phyloP scores from a whole-genome alignment of 2,329 filamentous ascomycete genomes.

The Chaetoscypha palmicola region DNA sequence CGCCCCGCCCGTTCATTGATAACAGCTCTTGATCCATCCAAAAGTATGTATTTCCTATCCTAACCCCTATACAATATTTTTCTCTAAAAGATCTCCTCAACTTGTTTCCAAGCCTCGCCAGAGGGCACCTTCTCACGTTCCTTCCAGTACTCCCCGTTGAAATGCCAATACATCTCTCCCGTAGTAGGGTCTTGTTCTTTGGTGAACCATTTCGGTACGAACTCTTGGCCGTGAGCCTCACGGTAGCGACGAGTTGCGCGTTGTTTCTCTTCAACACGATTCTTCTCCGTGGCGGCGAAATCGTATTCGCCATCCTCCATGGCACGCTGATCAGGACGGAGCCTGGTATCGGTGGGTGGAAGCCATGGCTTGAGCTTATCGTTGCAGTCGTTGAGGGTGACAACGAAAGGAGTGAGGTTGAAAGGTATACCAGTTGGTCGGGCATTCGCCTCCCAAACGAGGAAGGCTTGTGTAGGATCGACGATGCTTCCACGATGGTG shows the following conservation, averaged over 20 bases:
- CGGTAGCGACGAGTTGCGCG: slow-evolving; percentile 64
- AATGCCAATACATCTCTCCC: slow-evolving; percentile 85
- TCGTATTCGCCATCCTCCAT: slow-evolving; percentile 99
- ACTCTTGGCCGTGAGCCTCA: slow-evolving; percentile 75
- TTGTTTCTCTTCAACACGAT: slow-evolving; percentile 87
- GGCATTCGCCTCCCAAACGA: slow-evolving; percentile 85
- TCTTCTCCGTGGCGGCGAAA: slow-evolving; percentile 87
- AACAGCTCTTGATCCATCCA: too few species aligned
- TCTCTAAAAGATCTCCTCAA: slow-evolving; percentile 33
- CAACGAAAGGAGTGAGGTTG: slow-evolving; percentile 92
- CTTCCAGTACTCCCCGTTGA: slow-evolving; percentile 84
- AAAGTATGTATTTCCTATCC: too few species aligned
- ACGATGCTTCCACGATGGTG: slow-evolving; percentile 44
- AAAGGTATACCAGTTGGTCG: slow-evolving; percentile 84
- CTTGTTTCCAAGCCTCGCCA: slow-evolving; percentile 28
- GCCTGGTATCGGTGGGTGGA: slow-evolving; percentile 87
- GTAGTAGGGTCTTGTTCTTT: slow-evolving; percentile 69
- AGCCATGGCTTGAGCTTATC: slow-evolving; percentile 71
- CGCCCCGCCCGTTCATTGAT: too few species aligned
- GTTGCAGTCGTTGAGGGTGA: slow-evolving; percentile 88
- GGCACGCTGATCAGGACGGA: slow-evolving; percentile 87
- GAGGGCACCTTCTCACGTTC: slow-evolving; percentile 39
- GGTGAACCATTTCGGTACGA: slow-evolving; percentile 76
- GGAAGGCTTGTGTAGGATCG: slow-evolving; percentile 69
- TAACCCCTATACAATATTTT: too few species aligned